phyloP scores from a whole-genome alignment of 73 alveolate genomes.

The Tetrahymena borealis region DNA sequence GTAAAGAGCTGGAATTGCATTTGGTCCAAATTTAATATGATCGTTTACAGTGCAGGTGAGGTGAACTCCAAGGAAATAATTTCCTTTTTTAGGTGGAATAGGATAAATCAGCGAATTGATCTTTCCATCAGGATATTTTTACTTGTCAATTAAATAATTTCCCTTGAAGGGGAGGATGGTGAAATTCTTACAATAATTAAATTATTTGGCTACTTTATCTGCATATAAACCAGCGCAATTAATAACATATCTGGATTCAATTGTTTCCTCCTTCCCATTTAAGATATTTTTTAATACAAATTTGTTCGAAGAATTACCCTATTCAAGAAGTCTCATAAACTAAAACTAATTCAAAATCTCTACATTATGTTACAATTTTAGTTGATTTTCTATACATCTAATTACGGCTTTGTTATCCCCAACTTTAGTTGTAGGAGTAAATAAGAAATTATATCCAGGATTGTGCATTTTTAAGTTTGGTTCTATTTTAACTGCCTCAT shows the following conservation, averaged over 20 bases:
- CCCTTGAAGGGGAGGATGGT: constrained; percentile 72
- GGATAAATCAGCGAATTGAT: constrained; percentile 80
- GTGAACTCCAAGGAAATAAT: constrained; percentile 74
- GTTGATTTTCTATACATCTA: constrained; percentile 11
- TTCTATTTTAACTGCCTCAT: constrained; percentile 68
- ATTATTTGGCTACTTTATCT: constrained; percentile 53
- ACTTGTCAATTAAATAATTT: constrained; percentile 51
- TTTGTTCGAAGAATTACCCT: background rate
- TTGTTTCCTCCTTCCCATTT: background rate
- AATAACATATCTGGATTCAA: constrained; percentile 49
- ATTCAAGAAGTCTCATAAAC: background rate
- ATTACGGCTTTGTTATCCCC: constrained; percentile 63
- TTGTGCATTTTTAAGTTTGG: constrained; percentile 39
- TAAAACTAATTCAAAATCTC: background rate
- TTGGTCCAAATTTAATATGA: constrained; percentile 74
- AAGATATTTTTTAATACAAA: background rate
- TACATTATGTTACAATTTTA: background rate
- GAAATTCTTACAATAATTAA: constrained; percentile 61
- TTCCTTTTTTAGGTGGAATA: constrained; percentile 62
- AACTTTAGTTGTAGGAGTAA: constrained; percentile 74
- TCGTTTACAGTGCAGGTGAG: constrained; percentile 67
- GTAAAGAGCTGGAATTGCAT: constrained; percentile 72
- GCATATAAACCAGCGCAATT: constrained; percentile 75
- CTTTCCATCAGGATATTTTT: constrained; percentile 7
- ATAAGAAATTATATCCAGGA: constrained; percentile 50